A percentile compares a stretch with the other conserved stretches of the same genome.
Evolutionary conservation across 2,329 filamentous ascomycete genomes (phyloP).

Genomic region (Talaromyces sp.): DNA sequence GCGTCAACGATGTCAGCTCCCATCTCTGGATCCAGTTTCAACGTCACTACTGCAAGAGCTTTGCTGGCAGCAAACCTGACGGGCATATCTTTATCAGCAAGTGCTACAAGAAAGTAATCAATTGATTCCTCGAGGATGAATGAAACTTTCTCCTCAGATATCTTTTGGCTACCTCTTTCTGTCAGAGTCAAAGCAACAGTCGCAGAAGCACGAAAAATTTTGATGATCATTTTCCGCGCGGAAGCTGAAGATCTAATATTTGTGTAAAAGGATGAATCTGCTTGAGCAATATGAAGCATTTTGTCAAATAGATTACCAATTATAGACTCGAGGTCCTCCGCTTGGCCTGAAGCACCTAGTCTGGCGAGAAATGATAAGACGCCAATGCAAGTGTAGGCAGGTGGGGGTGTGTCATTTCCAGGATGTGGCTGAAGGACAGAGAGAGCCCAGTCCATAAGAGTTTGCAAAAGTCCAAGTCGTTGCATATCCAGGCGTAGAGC

Average conservation of each 20-base stretch:
- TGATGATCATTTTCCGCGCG: conserved; percentile 76
- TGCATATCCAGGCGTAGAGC: conserved; percentile 88
- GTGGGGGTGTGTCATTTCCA: conserved; percentile 18
- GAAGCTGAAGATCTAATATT: conserved; percentile 67
- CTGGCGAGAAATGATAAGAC: conserved; percentile 75
- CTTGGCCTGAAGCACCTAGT: conserved; percentile 66
- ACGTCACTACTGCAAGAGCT: conserved; percentile 77
- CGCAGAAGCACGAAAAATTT: conserved; percentile 72
- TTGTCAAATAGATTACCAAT: conserved; percentile 62
- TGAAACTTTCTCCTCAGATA: conserved; percentile 30
- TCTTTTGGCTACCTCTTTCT: conserved; percentile 24
- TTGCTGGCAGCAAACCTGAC: conserved; percentile 90
- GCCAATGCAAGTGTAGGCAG: conserved; percentile 73
- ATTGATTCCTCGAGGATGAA: conserved; percentile 74
- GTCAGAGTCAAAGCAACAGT: conserved; percentile 59
- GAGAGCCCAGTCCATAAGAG: conserved; percentile 68
- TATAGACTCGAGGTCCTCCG: conserved; percentile 67
- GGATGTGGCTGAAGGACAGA: conserved; percentile 50
- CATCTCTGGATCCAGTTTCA: conserved; percentile 76
- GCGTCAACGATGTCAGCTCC: conserved; percentile 82
- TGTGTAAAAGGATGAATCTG: conserved; percentile 46
- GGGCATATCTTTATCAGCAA: conserved; percentile 85
- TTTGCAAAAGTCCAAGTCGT: conserved; percentile 62
- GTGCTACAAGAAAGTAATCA: conserved; percentile 69
- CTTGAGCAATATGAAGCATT: conserved; percentile 56